Evolutionary conservation across 2,329 filamentous ascomycete genomes (phyloP), one percentile per base, ranked within the genome.

Genomic region (Paracoccidioides lutzii): DNA sequence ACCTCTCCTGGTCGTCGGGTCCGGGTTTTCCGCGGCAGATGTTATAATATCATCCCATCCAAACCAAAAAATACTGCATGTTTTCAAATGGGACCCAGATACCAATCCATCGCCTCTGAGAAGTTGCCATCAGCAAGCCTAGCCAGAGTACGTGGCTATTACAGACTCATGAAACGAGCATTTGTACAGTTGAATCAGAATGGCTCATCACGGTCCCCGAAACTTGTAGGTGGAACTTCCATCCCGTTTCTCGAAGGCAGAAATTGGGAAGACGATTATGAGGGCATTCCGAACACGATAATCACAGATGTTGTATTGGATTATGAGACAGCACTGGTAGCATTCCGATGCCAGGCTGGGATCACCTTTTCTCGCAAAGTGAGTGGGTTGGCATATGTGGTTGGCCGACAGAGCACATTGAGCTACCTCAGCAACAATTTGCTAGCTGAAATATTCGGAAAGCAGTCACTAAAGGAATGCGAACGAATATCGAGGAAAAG

Each of bases 81-180:
- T 82, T 53, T 83, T 77, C 65, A 78, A 78, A 63, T 83, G 81
- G 81, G 72, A 74, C n/a, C 78, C 79, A 0, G 72, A 79, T 7
- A 72, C 69, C 4, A 72, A 74, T 15, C 79, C 80, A 0, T 82
- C 79, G 0, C 81, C 80, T 2, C 66, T 83, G 10, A 76, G 77
- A 22, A 75, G 76, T 41, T 83, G 81, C 57, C 81, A 83, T 61
- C 76, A 79, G 49, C 75, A 78, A 46, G 80, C 80, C 35, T 83
- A 83, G 61, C 80, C 81, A 0, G 81, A 83, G 59, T 83, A 83
- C 62, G 80, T 81, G 0, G 74, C 76, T 7, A 72, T 83, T 82
- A 83, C 60, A 73, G 78, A 12, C 70, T 78, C 44, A 83, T 83
- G 81, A 82, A 81, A 65, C 70, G 76, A 7, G 76, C 78, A 15